Evolutionary conservation across 352 stramenopile species (phyloP).

Genomic region (Pelagophyceae sp.): DNA sequence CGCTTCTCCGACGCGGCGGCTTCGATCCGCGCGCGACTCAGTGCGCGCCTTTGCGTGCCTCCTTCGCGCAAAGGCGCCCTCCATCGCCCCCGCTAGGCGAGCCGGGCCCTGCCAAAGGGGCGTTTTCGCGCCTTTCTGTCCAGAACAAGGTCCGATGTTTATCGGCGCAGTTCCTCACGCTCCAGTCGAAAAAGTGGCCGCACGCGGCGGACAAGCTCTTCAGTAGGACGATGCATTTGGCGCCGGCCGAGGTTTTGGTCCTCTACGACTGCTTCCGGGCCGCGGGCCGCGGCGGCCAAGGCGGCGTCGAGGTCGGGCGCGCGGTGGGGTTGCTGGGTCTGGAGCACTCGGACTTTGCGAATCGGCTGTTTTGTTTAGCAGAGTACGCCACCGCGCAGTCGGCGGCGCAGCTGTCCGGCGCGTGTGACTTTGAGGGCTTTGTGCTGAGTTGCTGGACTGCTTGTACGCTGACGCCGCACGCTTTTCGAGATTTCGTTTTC

Average conservation of each 20-base stretch:
- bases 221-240: not conserved
- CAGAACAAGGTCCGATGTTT: too few relatives aligned
- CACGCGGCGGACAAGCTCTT: not conserved
- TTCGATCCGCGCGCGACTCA: too few relatives aligned
- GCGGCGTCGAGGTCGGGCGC: not conserved
- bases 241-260: not conserved
- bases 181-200: too few relatives aligned
- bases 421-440: not conserved
- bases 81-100: too few relatives aligned
- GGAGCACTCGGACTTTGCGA: constrained; percentile 15
- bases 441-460: not conserved
- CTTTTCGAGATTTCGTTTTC: not conserved
- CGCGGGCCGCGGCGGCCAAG: not conserved
- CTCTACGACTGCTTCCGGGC: not conserved
- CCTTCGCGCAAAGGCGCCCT: too few relatives aligned
- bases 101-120: too few relatives aligned
- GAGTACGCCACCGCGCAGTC: not conserved
- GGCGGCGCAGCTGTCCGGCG: not conserved
- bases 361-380: not conserved
- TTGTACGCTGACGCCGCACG: not conserved
- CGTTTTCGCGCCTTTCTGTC: too few relatives aligned
- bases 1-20: too few relatives aligned
- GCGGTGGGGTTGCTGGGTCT: not conserved
- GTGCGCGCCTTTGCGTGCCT: too few relatives aligned
- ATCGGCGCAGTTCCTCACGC: too few relatives aligned